These are phyloP conservation scores for Alternaria arbusti DNA, from an alignment of 2,329 filamentous ascomycete genomes.

Conservation along the genomic window DNA sequence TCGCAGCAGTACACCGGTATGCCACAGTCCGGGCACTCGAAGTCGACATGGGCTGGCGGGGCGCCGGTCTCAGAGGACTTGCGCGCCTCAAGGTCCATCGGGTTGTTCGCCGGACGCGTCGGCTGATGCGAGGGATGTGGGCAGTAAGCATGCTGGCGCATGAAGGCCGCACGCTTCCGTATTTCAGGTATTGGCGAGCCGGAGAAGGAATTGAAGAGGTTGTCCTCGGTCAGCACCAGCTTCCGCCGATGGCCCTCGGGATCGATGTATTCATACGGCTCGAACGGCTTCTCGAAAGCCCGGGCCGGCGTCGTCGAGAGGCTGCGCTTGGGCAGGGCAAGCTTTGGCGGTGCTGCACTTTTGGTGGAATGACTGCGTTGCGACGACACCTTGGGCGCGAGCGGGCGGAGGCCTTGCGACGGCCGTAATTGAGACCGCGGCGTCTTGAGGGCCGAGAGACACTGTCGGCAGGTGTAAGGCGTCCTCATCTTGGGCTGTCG, in stretches of 20 bases:
- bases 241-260: slow-evolving; percentile 43
- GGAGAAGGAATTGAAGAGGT: slow-evolving; percentile 93
- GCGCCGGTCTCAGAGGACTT: slow-evolving; percentile 62
- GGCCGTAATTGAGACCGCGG: slow-evolving; percentile 36
- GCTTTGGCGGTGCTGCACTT: slow-evolving; percentile 29
- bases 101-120: slow-evolving; percentile 71
- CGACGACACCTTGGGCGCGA: slow-evolving; percentile 30
- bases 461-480: slow-evolving; percentile 51
- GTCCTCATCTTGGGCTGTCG: slow-evolving; percentile 43
- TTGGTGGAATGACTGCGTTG: slow-evolving; percentile 45
- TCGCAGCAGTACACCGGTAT: slow-evolving; percentile 93
- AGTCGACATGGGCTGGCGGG: slow-evolving; percentile 82
- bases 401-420: slow-evolving; percentile 27
- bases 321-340: slow-evolving; percentile 32
- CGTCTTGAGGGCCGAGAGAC: slow-evolving; percentile 43
- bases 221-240: slow-evolving; percentile 68
- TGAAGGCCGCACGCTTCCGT: slow-evolving; percentile 84
- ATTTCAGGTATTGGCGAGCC: slow-evolving; percentile 89
- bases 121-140: slow-evolving; percentile 86
- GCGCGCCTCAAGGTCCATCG: slow-evolving; percentile 67
- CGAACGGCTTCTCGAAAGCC: slow-evolving; percentile 37
- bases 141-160: slow-evolving; percentile 91
- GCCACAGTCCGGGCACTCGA: slow-evolving; percentile 96
- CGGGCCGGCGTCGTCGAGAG: slow-evolving; percentile 42
- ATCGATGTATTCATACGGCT: slow-evolving; percentile 45